A percentile compares a stretch with the other conserved stretches of the same genome.
These are phyloP conservation scores for Colletotrichum chlorophyti DNA, from an alignment of 2,329 filamentous ascomycete species.

Conservation along the genomic window DNA sequence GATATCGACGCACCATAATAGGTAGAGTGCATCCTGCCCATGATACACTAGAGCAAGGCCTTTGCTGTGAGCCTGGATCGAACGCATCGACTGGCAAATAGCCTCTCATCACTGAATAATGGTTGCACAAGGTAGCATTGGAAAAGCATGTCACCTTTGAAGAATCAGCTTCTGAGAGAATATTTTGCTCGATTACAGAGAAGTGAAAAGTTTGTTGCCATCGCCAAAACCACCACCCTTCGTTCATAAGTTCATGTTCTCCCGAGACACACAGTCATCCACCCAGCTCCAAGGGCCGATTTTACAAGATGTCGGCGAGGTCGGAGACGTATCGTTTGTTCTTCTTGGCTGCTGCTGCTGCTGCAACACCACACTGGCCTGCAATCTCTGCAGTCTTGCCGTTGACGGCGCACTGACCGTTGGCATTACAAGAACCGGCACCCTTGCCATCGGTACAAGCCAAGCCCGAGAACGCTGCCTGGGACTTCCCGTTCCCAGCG, in stretches of 20 bases:
- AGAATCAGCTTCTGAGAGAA: too few relatives aligned
- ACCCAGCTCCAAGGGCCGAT: background rate
- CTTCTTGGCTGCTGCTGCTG: conserved; percentile 4
- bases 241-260: conserved; percentile 6
- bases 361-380: conserved; percentile 21
- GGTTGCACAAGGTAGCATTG: too few relatives aligned
- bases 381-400: conserved; percentile 22
- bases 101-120: too few relatives aligned
- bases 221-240: background rate
- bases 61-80: too few relatives aligned
- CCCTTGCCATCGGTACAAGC: conserved; percentile 24
- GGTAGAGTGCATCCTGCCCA: too few relatives aligned
- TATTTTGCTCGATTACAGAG: too few relatives aligned
- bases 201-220: too few relatives aligned
- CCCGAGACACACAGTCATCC: background rate
- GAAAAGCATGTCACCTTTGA: too few relatives aligned
- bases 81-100: too few relatives aligned
- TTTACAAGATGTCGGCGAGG: background rate
- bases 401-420: conserved; percentile 16
- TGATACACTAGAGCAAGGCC: too few relatives aligned
- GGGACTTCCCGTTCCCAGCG: conserved; percentile 3
- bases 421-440: conserved; percentile 18
- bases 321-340: conserved; percentile 1
- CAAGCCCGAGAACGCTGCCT: conserved; percentile 14
- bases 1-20: too few relatives aligned